A percentile compares a stretch with the other conserved stretches of the same genome.
Evolutionary conservation across 2,329 filamentous ascomycete species (phyloP).

Genomic region (Colletotrichum gloeosporioides): DNA sequence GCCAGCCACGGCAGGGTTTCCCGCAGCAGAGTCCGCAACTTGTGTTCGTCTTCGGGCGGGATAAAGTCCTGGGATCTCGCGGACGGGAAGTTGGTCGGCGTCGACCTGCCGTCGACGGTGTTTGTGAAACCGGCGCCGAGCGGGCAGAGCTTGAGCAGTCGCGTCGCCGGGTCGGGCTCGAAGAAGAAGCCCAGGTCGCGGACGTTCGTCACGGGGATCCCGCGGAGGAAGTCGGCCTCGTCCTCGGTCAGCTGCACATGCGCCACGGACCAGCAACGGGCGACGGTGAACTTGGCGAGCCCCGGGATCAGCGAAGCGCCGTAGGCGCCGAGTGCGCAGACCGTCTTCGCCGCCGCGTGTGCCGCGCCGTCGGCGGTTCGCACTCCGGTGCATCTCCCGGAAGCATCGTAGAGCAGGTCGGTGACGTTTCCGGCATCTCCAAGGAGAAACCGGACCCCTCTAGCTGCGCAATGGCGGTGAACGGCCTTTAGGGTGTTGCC

Average conservation of each 20-base stretch:
- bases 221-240: constrained; percentile 57
- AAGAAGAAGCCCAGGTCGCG: constrained; percentile 71
- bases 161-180: constrained; percentile 64
- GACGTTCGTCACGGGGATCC: constrained; percentile 65
- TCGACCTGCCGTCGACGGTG: constrained; percentile 20
- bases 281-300: constrained; percentile 54
- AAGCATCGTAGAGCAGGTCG: not conserved
- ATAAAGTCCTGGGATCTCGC: constrained; percentile 41
- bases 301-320: constrained; percentile 51
- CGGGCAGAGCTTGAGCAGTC: constrained; percentile 65
- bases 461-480: constrained; percentile 42
- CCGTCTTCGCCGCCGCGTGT: constrained; percentile 31
- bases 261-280: constrained; percentile 64
- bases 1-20: constrained; percentile 58
- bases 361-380: not conserved
- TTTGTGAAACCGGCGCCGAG: constrained; percentile 63
- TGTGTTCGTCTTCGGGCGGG: constrained; percentile 56
- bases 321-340: constrained; percentile 57
- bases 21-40: constrained; percentile 53
- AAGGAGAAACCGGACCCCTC: constrained; percentile 43
- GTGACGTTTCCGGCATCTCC: constrained; percentile 13
- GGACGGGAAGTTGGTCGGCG: constrained; percentile 36
- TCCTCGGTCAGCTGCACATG: constrained; percentile 62
- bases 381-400: not conserved
- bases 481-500: constrained; percentile 54